Base-by-base conservation (phyloP, 805 yeast species). In the Hermanozyma aechmeae region DNA sequence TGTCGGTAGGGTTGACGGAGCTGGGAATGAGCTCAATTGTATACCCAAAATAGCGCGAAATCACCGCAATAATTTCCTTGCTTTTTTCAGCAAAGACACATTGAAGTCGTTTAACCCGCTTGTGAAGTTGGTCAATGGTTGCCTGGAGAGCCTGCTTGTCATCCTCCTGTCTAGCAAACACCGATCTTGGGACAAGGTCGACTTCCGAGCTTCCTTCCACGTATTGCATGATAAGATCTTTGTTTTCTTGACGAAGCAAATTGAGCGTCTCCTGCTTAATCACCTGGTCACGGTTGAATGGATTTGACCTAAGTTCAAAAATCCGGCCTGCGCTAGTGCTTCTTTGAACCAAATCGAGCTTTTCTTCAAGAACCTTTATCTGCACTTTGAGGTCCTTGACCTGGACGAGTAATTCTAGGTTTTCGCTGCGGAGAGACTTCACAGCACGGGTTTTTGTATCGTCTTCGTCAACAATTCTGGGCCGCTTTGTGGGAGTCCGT, bases 41-140 rank as follows among this genome's bases (percentile, higher is more conserved):
- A 50, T 73, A 84, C 0, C 95, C 95, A 29, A 86, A 63, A 16
- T 79, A 63, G 4, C 76, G 62, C 31, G 76, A 71, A 0, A 84
- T 74, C 2, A 79, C 71, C 18, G 76, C 73, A 21, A 84, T 58
- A 29, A 82, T 77, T 44, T 82, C 87, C 18, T 65, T 53, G n/a
- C 89, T 75, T 47, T 81, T 80, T 28, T 68, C 67, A 12, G 73
- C 54, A 46, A 73, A 84, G 5, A 71, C 67, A 37, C 76, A 73
- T 38, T 61, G 69, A 32, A 74, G 55, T 23, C 93, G 53, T 8
- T 45, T 53, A 20, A 66, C 60, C 30, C 71, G 61, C 45, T 80
- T 82, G 28, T 61, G 60, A 6, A 69, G 46, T 26, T 64, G 67
- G 18, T 61, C 62, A 2, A 75, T 53, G 31, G 70, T 71, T 3